A percentile compares a stretch with the other conserved stretches of the same genome.
phyloP scores from a whole-genome alignment of 176 grass and related monocot species.

The sorghum (Sorghum bicolor) region Sorghum_bicolor_NCBIv3 NC_012877.2:55905001-55905500 shows the following conservation, averaged over 20 bases:
- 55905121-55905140: not conserved
- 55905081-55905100: not conserved
- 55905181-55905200: not conserved
- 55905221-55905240: not conserved
- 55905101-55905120: not conserved
- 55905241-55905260: not conserved
- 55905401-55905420: constrained; percentile 50
- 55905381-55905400: not conserved
- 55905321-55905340: not conserved
- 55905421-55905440: constrained; percentile 74
- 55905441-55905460: constrained; percentile 81
- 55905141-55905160: not conserved
- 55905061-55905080: not conserved
- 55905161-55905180: not conserved
- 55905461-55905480: constrained; percentile 98
- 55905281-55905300: not conserved
- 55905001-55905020: not conserved
- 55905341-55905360: not conserved
- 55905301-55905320: constrained; percentile 14
- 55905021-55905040: not conserved
- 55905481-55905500: constrained; percentile 59
- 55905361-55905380: constrained; percentile 36
- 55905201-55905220: not conserved
- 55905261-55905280: constrained; percentile 19
- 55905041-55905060: not conserved